These are phyloP conservation scores for Nannizziopsis barbatae DNA, from an alignment of 2,329 filamentous ascomycete genomes.

Conservation along the genomic window DNA sequence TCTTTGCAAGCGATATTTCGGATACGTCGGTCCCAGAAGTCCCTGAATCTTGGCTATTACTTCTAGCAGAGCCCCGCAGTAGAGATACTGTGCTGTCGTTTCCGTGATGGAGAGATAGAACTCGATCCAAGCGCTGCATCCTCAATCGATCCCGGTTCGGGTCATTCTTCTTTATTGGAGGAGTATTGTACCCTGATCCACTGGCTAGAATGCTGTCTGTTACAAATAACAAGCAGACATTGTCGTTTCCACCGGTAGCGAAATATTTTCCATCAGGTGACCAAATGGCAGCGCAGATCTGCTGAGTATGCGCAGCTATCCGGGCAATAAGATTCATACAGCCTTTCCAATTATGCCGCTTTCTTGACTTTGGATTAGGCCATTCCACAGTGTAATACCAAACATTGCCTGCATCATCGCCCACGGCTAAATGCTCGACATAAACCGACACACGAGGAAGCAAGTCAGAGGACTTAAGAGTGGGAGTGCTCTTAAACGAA, in stretches of 20 bases:
- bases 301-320: slow-evolving; percentile 69
- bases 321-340: slow-evolving; percentile 65
- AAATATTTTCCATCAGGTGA: slow-evolving; percentile 64
- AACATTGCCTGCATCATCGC: slow-evolving; percentile 69
- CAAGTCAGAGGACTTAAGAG: slow-evolving; percentile 40
- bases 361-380: slow-evolving; percentile 45
- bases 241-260: slow-evolving; percentile 87
- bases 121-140: neutral
- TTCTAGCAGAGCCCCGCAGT: neutral
- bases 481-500: slow-evolving; percentile 60
- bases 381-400: slow-evolving; percentile 89
- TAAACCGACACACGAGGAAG: slow-evolving; percentile 43
- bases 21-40: neutral
- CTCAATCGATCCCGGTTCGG: neutral
- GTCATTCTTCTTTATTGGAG: neutral
- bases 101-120: neutral
- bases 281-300: slow-evolving; percentile 90
- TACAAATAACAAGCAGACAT: slow-evolving; percentile 72
- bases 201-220: slow-evolving; percentile 42
- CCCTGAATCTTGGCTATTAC: neutral
- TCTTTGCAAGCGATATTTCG: slow-evolving; percentile 19
- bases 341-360: slow-evolving; percentile 65
- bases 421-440: slow-evolving; percentile 75
- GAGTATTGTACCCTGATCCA: neutral
- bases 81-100: slow-evolving; percentile 5